A percentile compares a stretch with the other conserved stretches of the same genome.
These are phyloP conservation scores for Coniochaeta sp. DNA, from an alignment of 2,329 filamentous ascomycete species.

Conservation along the genomic window DNA sequence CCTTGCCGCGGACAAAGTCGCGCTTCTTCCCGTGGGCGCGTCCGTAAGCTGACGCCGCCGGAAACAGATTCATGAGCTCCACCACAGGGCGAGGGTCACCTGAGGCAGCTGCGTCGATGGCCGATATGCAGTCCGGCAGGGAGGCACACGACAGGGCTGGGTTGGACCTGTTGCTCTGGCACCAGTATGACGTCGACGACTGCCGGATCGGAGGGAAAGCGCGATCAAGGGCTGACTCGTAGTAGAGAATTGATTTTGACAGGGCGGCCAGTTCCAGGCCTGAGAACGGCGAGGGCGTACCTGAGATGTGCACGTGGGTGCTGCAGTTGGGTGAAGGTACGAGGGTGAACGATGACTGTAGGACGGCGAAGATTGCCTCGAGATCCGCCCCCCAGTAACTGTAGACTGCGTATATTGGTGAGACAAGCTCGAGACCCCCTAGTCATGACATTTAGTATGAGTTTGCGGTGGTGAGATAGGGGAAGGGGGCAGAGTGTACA, in stretches of 20 bases:
- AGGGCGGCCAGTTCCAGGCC: constrained; percentile 17
- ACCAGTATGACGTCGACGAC: constrained; percentile 22
- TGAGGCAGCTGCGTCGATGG: constrained; percentile 14
- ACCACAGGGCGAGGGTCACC: constrained; percentile 10
- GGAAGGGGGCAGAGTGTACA: constrained; percentile 13
- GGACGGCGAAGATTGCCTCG: constrained; percentile 19
- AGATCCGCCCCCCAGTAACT: constrained; percentile 21
- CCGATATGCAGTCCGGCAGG: constrained; percentile 15
- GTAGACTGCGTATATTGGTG: constrained; percentile 22
- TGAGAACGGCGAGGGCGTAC: constrained; percentile 12
- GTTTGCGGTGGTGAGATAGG: neutral
- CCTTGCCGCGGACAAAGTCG: constrained; percentile 28
- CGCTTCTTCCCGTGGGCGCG: constrained; percentile 19
- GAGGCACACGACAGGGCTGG: constrained; percentile 11
- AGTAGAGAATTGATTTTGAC: constrained; percentile 23
- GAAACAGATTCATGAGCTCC: constrained; percentile 23
- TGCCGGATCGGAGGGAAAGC: constrained; percentile 18
- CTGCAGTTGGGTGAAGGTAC: constrained; percentile 20
- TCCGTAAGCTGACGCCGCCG: constrained; percentile 21
- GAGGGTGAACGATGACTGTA: constrained; percentile 18
- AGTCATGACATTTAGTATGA: neutral
- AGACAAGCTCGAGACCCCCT: constrained; percentile 21
- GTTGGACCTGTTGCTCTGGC: constrained; percentile 24
- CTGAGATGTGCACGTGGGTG: constrained; percentile 29
- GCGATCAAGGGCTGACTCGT: constrained; percentile 24